phyloP scores from a whole-genome alignment of 129 eudicot species.

The Chrysanthemum lavandulifolium region DNA sequence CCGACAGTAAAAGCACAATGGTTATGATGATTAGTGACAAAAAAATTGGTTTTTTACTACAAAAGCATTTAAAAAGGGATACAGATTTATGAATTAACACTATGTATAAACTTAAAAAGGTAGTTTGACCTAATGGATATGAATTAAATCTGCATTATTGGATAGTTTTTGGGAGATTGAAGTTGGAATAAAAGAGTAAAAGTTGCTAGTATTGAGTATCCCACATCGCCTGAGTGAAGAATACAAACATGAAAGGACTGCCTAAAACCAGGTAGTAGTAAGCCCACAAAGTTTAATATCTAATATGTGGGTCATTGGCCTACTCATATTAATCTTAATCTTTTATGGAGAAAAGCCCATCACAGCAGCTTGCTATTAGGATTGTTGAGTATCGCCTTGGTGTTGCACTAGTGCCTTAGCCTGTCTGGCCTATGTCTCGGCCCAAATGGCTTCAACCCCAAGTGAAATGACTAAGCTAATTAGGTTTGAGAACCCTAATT shows the following conservation, averaged over 20 bases:
- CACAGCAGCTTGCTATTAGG: constrained; percentile 25
- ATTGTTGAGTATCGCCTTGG: constrained; percentile 11
- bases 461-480: not conserved
- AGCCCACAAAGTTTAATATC: constrained; percentile 20
- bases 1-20: too few relatives aligned
- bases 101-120: not conserved
- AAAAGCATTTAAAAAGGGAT: not conserved
- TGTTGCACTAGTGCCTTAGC: constrained; percentile 22
- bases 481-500: not conserved
- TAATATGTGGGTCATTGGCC: constrained; percentile 29
- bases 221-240: constrained; percentile 17
- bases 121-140: not conserved
- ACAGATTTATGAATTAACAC: not conserved
- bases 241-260: not conserved
- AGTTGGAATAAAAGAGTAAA: not conserved
- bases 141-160: not conserved
- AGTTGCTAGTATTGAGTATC: not conserved
- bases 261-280: not conserved
- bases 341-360: constrained; percentile 14
- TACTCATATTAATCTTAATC: constrained; percentile 27
- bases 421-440: constrained; percentile 9
- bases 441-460: too few relatives aligned
- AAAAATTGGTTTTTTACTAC: not conserved
- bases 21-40: too few relatives aligned
- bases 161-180: not conserved